A percentile compares a stretch with the other conserved stretches of the same genome.
phyloP scores from a whole-genome alignment of 2,329 filamentous ascomycete species.

The Colletotrichum ledebouriae region DNA sequence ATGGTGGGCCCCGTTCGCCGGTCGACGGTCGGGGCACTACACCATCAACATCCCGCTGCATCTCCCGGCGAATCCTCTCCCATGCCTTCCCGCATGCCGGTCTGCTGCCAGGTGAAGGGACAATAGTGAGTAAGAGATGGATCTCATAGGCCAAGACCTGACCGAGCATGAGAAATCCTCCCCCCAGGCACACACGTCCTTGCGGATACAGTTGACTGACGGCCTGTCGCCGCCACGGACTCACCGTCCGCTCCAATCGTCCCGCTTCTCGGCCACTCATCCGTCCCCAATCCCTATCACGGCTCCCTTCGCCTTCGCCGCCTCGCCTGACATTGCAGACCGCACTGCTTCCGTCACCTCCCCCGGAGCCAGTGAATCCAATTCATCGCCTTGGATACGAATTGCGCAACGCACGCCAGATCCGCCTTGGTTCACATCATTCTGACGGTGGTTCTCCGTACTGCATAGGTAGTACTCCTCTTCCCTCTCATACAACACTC shows the following conservation, averaged over 20 bases:
- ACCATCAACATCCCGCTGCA: conserved; percentile 30
- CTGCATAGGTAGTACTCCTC: no score
- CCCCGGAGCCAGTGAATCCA: conserved; percentile 31
- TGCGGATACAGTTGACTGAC: not conserved
- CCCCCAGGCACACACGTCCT: not conserved
- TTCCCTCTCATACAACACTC: no score
- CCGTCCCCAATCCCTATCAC: conserved; percentile 31
- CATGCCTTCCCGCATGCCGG: conserved; percentile 29
- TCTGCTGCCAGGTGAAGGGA: conserved; percentile 19
- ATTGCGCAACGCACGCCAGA: conserved; percentile 20
- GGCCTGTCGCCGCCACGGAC: conserved; percentile 29
- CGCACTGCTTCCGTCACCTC: conserved; percentile 31
- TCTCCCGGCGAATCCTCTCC: conserved; percentile 29
- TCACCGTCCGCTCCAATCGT: not conserved
- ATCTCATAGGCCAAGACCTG: not conserved
- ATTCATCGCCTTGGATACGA: conserved; percentile 21
- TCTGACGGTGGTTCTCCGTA: not conserved
- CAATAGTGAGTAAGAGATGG: not conserved
- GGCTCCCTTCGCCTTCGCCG: not conserved
- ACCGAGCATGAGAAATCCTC: not conserved
- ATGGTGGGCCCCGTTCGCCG: conserved; percentile 22
- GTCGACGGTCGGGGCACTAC: conserved; percentile 12
- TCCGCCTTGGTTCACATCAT: conserved; percentile 30
- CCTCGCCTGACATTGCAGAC: conserved; percentile 17
- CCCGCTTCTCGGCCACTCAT: conserved; percentile 22